Conservation (phyloP, 202 grass and related monocot genomes). For the Alloteropsis angusta region DNA sequence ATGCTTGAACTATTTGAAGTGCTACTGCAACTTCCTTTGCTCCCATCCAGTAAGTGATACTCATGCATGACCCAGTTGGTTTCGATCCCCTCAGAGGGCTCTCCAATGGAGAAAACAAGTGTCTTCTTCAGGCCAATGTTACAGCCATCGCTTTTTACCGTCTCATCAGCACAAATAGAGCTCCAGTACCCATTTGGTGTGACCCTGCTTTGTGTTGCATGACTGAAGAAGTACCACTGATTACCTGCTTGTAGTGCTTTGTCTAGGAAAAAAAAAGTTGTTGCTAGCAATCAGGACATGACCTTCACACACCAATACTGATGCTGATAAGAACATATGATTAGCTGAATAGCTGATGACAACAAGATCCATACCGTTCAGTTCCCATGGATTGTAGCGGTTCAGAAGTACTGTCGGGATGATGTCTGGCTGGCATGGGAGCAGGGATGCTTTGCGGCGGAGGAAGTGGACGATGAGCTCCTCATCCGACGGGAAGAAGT, state of each 20-base stretch:
- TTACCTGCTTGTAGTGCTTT: conserved; percentile 68
- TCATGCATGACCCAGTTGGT: conserved; percentile 96
- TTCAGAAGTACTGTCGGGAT: conserved; percentile 59
- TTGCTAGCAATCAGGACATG: conserved; percentile 8
- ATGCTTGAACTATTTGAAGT: conserved; percentile 31
- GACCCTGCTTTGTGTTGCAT: conserved; percentile 29
- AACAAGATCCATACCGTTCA: conserved; percentile 38
- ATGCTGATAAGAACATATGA: neutral
- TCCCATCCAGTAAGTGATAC: conserved; percentile 66
- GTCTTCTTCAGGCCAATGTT: conserved; percentile 68
- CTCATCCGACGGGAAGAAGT: conserved; percentile 89
- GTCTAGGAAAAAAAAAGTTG: conserved; percentile 37
- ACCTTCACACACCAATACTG: neutral
- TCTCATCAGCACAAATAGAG: conserved; percentile 37
- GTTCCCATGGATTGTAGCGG: conserved; percentile 72
- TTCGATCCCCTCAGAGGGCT: conserved; percentile 33
- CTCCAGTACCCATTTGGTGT: conserved; percentile 69
- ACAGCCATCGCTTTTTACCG: conserved; percentile 23
- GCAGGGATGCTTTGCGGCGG: conserved; percentile 48
- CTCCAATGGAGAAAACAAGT: conserved; percentile 47
- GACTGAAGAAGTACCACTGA: conserved; percentile 85
- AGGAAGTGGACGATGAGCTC: conserved; percentile 87
- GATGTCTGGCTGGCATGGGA: conserved; percentile 62
- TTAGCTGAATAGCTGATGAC: neutral
- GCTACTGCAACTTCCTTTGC: neutral